Conservation (phyloP, 345 rosid species). For the Populus nigra region DNA sequence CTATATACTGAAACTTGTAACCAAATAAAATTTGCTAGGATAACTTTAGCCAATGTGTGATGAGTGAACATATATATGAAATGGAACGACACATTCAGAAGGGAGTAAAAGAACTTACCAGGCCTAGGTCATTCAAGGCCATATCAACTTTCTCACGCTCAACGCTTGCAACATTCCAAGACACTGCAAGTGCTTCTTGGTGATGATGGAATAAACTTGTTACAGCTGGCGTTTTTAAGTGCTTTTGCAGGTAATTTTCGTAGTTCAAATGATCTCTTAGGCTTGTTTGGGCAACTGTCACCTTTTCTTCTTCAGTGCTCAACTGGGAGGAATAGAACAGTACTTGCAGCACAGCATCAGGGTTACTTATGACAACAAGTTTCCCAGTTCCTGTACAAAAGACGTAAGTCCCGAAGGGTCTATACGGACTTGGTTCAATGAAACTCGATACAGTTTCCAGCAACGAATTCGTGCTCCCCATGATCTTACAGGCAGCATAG, state of each 20-base stretch:
- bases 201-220: conserved; percentile 26
- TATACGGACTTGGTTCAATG: conserved; percentile 67
- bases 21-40: not conserved
- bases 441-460: conserved; percentile 56
- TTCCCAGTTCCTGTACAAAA: conserved; percentile 48
- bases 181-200: conserved; percentile 37
- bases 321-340: conserved; percentile 65
- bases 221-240: conserved; percentile 29
- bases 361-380: conserved; percentile 51
- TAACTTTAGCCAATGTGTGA: not conserved
- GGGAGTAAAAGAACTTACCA: conserved; percentile 42
- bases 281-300: conserved; percentile 35
- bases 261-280: conserved; percentile 48
- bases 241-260: conserved; percentile 24
- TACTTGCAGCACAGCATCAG: conserved; percentile 71
- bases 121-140: conserved; percentile 54
- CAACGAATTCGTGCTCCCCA: conserved; percentile 63
- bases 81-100: not conserved
- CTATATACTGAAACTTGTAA: not conserved
- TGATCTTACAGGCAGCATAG: conserved; percentile 56
- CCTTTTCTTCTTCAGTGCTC: conserved; percentile 30
- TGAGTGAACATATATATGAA: not conserved
- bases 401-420: conserved; percentile 70
- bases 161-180: conserved; percentile 19
- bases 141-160: conserved; percentile 9